phyloP scores from a whole-genome alignment of 2,329 filamentous ascomycete genomes.

The Stromatinia cepivora region DNA sequence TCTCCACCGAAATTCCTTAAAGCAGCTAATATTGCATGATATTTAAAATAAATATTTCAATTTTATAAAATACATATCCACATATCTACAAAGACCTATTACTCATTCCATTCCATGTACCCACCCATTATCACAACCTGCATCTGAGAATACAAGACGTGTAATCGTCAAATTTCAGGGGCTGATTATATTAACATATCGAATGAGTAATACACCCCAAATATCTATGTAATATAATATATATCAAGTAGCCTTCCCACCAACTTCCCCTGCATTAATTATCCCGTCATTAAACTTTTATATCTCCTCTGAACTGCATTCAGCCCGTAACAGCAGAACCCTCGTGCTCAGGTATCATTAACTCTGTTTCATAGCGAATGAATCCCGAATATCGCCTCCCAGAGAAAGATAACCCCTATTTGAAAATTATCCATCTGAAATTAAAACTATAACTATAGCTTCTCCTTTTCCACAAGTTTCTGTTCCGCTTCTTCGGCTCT shows the following conservation, averaged over 20 bases:
- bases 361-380: background rate
- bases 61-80: background rate
- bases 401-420: background rate
- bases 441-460: conserved; percentile 7
- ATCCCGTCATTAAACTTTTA: conserved; percentile 10
- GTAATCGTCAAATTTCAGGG: background rate
- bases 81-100: background rate
- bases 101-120: background rate
- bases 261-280: background rate
- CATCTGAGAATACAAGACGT: background rate
- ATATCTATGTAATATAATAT: background rate
- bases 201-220: background rate
- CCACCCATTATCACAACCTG: background rate
- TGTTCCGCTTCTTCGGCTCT: conserved; percentile 50
- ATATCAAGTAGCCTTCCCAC: background rate
- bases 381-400: background rate
- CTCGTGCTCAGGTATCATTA: conserved; percentile 25
- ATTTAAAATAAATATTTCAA: background rate
- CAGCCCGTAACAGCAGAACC: conserved; percentile 14
- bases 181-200: background rate
- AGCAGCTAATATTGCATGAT: background rate
- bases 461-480: conserved; percentile 28
- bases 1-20: background rate
- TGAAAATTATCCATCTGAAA: background rate
- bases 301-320: background rate